A percentile compares a stretch with the other conserved stretches of the same genome.
These are phyloP conservation scores for Friedmanniomyces endolithicus DNA, from an alignment of 495 filamentous ascomycete genomes.

Conservation along the genomic window DNA sequence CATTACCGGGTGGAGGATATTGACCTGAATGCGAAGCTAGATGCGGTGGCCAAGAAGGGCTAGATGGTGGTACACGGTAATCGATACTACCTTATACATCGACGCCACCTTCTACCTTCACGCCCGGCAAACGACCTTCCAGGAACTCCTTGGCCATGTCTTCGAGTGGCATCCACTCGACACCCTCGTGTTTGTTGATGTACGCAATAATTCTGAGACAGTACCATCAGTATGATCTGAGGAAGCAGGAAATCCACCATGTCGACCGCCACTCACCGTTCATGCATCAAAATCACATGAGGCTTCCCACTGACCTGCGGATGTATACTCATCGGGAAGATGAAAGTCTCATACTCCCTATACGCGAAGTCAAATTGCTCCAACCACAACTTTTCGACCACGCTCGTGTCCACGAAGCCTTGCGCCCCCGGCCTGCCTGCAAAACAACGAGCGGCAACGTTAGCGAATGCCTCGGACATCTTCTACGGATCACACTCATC, in stretches of 20 bases:
- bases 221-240: not conserved
- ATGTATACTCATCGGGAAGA: conserved; percentile 60
- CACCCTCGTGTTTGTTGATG: conserved; percentile 60
- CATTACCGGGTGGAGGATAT: conserved; percentile 24
- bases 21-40: conserved; percentile 6
- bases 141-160: conserved; percentile 59
- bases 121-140: conserved; percentile 23
- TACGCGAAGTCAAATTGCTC: conserved; percentile 64
- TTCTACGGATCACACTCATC: too few relatives aligned
- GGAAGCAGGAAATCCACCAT: not conserved
- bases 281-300: conserved; percentile 57
- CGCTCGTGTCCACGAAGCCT: conserved; percentile 41
- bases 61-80: too few relatives aligned
- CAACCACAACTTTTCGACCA: conserved; percentile 29
- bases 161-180: conserved; percentile 64
- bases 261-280: conserved; percentile 26
- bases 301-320: conserved; percentile 56
- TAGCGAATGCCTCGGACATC: too few relatives aligned
- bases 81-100: not conserved
- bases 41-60: too few relatives aligned
- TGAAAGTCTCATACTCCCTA: conserved; percentile 55
- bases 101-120: conserved; percentile 23
- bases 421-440: conserved; percentile 24
- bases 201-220: conserved; percentile 49
- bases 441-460: too few relatives aligned